phyloP scores from a whole-genome alignment of 1,284 basidiomycete genomes.

The Cutaneotrichosporon curvatum region DNA sequence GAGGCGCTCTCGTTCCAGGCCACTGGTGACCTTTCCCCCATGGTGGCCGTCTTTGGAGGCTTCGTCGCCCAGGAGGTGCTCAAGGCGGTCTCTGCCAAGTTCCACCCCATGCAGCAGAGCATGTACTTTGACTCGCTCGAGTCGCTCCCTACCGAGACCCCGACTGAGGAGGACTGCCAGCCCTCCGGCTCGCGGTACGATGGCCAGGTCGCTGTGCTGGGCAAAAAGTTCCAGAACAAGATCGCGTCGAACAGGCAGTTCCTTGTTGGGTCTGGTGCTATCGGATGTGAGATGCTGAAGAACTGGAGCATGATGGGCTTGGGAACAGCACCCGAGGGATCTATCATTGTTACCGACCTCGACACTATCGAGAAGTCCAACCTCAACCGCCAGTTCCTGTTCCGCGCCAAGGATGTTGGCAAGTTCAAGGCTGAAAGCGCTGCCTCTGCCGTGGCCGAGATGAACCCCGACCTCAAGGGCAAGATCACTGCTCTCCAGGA shows the following conservation, averaged over 20 bases:
- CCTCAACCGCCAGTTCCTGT: constrained; percentile 96
- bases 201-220: constrained; percentile 92
- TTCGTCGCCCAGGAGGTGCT: constrained; percentile 98
- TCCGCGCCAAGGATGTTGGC: constrained; percentile 92
- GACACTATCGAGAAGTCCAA: constrained; percentile 99
- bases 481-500: constrained; percentile 89
- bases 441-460: constrained; percentile 82
- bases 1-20: constrained; percentile 88
- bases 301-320: constrained; percentile 99
- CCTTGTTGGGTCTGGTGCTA: constrained; percentile 95
- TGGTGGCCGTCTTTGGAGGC: constrained; percentile 91
- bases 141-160: constrained; percentile 69
- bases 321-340: constrained; percentile 69
- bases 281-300: constrained; percentile 99
- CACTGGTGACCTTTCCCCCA: constrained; percentile 81
- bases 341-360: constrained; percentile 91
- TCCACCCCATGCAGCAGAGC: constrained; percentile 92
- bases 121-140: constrained; percentile 98
- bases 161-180: constrained; percentile 78
- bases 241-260: constrained; percentile 88
- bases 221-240: constrained; percentile 85
- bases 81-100: constrained; percentile 96
- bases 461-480: constrained; percentile 88
- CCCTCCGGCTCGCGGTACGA: constrained; percentile 84
- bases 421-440: constrained; percentile 98